phyloP scores from a whole-genome alignment of 2,329 filamentous ascomycete genomes.

The Ilyonectria mors-panacis region DNA sequence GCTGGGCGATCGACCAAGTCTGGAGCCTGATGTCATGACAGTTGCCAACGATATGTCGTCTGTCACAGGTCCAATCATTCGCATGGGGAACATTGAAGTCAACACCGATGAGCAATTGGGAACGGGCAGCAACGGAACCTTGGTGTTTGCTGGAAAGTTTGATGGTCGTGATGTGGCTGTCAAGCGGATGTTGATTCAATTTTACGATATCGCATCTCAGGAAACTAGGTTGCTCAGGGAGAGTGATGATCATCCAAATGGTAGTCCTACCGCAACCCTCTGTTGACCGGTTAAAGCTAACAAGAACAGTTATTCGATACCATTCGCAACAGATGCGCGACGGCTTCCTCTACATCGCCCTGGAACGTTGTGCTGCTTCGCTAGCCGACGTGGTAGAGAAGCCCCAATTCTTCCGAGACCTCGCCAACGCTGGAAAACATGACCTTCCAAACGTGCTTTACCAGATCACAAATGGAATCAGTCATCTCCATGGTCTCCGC shows the following conservation, averaged over 20 bases:
- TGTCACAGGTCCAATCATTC: constrained; percentile 71
- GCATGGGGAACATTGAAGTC: constrained; percentile 75
- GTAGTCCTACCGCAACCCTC: constrained; percentile 54
- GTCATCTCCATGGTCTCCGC: constrained; percentile 89
- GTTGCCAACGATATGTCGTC: constrained; percentile 71
- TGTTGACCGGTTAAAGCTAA: constrained; percentile 26
- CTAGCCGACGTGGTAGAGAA: constrained; percentile 92
- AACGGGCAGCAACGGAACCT: constrained; percentile 95
- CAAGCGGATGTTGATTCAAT: constrained; percentile 96
- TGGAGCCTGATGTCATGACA: constrained; percentile 75
- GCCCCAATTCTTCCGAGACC: constrained; percentile 74
- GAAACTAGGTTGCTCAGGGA: constrained; percentile 92
- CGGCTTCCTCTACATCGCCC: constrained; percentile 94
- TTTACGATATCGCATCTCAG: constrained; percentile 94
- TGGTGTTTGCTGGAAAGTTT: constrained; percentile 95
- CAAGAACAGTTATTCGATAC: constrained; percentile 86
- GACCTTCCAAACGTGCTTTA: constrained; percentile 86
- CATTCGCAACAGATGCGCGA: constrained; percentile 91
- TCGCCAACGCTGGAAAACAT: constrained; percentile 80
- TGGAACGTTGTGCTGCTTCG: constrained; percentile 95
- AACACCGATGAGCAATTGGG: constrained; percentile 75
- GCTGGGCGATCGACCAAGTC: constrained; percentile 65
- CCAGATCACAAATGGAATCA: constrained; percentile 91
- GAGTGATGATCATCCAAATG: constrained; percentile 94
- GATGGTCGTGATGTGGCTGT: constrained; percentile 94